Conservation (phyloP, 2,329 filamentous ascomycete genomes). For the Pseudogymnoascus destructans region DNA sequence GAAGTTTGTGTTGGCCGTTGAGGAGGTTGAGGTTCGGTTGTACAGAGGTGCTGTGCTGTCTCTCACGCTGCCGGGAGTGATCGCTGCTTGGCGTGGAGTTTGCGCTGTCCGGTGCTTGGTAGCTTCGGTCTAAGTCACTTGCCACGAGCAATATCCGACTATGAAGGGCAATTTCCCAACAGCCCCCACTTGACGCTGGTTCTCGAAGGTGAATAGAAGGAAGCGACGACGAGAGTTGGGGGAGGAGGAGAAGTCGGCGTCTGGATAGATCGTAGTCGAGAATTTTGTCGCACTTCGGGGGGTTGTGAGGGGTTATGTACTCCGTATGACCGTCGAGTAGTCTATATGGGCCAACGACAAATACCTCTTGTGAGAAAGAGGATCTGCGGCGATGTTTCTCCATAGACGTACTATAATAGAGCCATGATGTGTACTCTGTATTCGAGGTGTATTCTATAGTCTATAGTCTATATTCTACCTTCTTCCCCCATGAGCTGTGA, state of each 20-base stretch:
- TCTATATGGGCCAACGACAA: background rate
- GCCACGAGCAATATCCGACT: background rate
- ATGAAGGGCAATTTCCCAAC: background rate
- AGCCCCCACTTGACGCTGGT: background rate
- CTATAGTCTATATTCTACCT: background rate
- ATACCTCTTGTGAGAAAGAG: background rate
- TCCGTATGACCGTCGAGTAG: background rate
- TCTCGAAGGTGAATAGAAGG: background rate
- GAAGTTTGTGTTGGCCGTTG: background rate
- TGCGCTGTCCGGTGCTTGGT: background rate
- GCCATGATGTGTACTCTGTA: background rate
- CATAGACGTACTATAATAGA: background rate
- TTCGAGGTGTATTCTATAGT: background rate
- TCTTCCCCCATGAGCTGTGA: background rate
- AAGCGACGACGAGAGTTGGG: background rate
- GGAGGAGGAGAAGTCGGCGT: background rate
- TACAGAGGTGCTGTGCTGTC: background rate
- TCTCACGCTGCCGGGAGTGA: background rate
- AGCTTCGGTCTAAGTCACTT: background rate
- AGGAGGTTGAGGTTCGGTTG: conserved; percentile 1
- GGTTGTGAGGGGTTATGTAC: conserved; percentile 2
- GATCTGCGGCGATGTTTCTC: conserved; percentile 4
- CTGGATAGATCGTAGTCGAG: background rate
- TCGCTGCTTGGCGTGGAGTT: conserved; percentile 1
- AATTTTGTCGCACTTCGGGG: background rate